These are phyloP conservation scores for Candida peoriensis DNA, from an alignment of 805 yeast species.

Conservation along the genomic window DNA sequence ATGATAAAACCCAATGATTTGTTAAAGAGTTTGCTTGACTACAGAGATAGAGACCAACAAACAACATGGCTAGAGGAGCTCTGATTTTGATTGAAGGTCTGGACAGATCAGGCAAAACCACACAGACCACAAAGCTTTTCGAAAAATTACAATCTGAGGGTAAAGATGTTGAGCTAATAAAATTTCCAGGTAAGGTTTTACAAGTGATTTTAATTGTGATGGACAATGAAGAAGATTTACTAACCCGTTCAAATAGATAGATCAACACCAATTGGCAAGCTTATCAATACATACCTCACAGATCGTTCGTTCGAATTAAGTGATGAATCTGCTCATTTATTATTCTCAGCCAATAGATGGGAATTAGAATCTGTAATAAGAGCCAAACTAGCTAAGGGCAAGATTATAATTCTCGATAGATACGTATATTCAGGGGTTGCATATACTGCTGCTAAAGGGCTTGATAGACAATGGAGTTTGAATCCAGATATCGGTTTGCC, in stretches of 20 bases:
- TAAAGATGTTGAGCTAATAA: conserved; percentile 45
- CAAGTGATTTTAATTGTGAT: too few relatives aligned
- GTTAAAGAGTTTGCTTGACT: too few relatives aligned
- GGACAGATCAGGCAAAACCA: conserved; percentile 92
- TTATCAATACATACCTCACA: conserved; percentile 70
- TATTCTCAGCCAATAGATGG: conserved; percentile 95
- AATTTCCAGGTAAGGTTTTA: conserved; percentile 55
- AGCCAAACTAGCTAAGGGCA: conserved; percentile 44
- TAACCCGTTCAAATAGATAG: conserved; percentile 40
- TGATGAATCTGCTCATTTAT: conserved; percentile 79
- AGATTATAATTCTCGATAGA: conserved; percentile 69
- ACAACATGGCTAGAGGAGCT: conserved; percentile 57
- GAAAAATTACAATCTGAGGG: conserved; percentile 24
- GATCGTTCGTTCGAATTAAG: conserved; percentile 44
- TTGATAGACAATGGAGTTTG: conserved; percentile 71
- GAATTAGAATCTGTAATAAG: conserved; percentile 54
- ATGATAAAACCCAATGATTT: background rate
- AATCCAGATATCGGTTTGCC: conserved; percentile 82
- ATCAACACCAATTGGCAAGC: conserved; percentile 70
- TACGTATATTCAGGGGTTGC: conserved; percentile 93
- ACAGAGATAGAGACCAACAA: too few relatives aligned
- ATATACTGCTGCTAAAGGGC: conserved; percentile 81
- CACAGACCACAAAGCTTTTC: conserved; percentile 54
- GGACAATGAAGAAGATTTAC: background rate
- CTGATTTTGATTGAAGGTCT: conserved; percentile 86